Percentiles rank a stretch among this genome's conserved stretches.
phyloP scores from a whole-genome alignment of 495 filamentous ascomycete genomes.

The Penicillium angulare region DNA sequence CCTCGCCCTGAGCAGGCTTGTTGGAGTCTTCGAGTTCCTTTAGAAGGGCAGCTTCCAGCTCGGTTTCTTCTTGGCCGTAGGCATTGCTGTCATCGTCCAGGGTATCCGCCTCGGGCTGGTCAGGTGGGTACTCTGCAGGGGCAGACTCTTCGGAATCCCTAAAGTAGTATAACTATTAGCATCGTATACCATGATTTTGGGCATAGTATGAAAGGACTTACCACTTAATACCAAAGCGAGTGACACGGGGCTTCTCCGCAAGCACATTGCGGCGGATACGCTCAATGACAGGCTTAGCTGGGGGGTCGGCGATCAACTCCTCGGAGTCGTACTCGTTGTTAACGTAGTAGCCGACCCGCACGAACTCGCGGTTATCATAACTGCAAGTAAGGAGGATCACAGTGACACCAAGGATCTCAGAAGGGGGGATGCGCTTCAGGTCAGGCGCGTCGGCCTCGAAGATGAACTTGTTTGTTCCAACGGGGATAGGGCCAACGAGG shows the following conservation, averaged over 20 bases:
- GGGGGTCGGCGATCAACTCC: slow-evolving; percentile 82
- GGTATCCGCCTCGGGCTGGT: slow-evolving; percentile 91
- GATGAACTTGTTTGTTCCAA: slow-evolving; percentile 97
- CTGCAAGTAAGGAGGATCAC: slow-evolving; percentile 95
- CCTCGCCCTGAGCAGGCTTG: slow-evolving; percentile 53
- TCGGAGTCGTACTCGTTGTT: slow-evolving; percentile 98
- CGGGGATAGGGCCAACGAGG: slow-evolving; percentile 92
- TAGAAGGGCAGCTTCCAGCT: slow-evolving; percentile 52
- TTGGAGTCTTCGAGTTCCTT: slow-evolving; percentile 60
- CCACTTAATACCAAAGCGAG: slow-evolving; percentile 99
- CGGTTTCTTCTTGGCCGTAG: slow-evolving; percentile 77
- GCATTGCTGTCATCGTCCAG: slow-evolving; percentile 77
- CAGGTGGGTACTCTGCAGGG: slow-evolving; percentile 91
- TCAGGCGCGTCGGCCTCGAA: slow-evolving; percentile 94
- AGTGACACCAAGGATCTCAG: slow-evolving; percentile 94
- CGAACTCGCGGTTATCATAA: slow-evolving; percentile 95
- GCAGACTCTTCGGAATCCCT: slow-evolving; percentile 97
- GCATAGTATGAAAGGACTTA: slow-evolving; percentile 38
- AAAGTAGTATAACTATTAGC: not conserved
- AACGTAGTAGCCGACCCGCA: slow-evolving; percentile 97
- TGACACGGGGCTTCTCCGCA: slow-evolving; percentile 95
- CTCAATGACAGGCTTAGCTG: slow-evolving; percentile 87
- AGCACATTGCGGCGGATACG: slow-evolving; percentile 88
- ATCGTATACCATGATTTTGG: not conserved
- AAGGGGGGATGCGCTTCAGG: slow-evolving; percentile 82